A percentile compares a stretch with the other conserved stretches of the same genome.
phyloP scores from a whole-genome alignment of 495 filamentous ascomycete species.

The Xylaria nigripes region DNA sequence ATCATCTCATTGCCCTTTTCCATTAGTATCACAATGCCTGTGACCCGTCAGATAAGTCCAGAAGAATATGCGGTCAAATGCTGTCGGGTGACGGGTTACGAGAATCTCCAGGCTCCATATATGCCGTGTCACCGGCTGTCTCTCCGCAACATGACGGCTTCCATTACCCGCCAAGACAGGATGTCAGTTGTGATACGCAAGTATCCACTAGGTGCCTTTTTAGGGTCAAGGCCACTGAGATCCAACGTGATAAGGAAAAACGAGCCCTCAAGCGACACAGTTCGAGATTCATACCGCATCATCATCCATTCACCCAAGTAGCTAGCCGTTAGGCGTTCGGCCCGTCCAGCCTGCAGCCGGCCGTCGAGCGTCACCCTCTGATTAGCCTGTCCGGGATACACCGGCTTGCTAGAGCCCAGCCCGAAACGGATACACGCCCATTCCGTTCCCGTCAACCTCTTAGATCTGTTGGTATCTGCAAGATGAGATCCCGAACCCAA shows the following conservation, averaged over 20 bases:
- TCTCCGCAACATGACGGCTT: neutral
- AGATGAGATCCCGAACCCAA: conserved; percentile 13
- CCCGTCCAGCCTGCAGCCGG: conserved; percentile 8
- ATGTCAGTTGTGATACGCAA: neutral
- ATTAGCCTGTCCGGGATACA: neutral
- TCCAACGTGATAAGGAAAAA: neutral
- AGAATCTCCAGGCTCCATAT: conserved; percentile 1
- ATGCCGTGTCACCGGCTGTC: conserved; percentile 3
- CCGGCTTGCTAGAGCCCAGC: neutral
- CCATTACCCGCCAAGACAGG: neutral
- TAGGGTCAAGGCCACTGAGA: neutral
- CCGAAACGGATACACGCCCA: neutral
- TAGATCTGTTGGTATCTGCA: conserved; percentile 10
- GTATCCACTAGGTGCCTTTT: neutral
- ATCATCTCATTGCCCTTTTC: neutral
- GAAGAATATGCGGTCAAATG: conserved; percentile 5
- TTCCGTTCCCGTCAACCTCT: neutral
- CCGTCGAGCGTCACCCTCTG: neutral
- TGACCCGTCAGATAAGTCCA: conserved; percentile 3
- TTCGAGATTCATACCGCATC: neutral
- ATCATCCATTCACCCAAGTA: neutral
- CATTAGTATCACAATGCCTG: neutral
- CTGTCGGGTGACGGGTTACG: conserved; percentile 12
- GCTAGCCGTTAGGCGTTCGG: conserved; percentile 1
- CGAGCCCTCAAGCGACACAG: neutral